These are phyloP conservation scores for Rosa hybrid DNA, from an alignment of 331 rosid genomes.

Conservation along the genomic window DNA sequence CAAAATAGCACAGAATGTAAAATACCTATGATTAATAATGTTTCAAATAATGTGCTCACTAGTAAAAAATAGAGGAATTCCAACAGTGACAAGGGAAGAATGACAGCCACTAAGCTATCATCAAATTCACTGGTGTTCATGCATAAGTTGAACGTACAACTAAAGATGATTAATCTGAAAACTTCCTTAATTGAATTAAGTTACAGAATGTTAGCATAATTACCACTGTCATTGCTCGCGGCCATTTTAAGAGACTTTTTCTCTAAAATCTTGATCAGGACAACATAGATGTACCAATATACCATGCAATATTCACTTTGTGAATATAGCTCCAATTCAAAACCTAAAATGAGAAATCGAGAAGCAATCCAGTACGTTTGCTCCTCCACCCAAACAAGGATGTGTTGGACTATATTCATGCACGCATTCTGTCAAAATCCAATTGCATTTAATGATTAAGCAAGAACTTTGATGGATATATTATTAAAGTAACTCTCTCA, in stretches of 20 bases:
- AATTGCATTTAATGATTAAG: constrained; percentile 14
- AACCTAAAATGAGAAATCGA: constrained; percentile 89
- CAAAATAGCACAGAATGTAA: background rate
- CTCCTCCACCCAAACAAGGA: constrained; percentile 91
- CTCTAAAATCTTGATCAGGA: constrained; percentile 76
- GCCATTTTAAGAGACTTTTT: constrained; percentile 66
- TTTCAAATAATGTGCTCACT: background rate
- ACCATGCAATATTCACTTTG: constrained; percentile 95
- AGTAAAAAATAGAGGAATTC: background rate
- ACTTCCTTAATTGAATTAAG: background rate
- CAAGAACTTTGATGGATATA: background rate
- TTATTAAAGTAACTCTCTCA: background rate
- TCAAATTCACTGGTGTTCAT: background rate
- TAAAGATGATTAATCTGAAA: background rate
- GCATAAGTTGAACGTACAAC: background rate
- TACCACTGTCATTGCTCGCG: constrained; percentile 57
- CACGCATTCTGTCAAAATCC: constrained; percentile 66
- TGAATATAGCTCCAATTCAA: constrained; percentile 88
- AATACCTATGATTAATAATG: no score
- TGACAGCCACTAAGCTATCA: background rate
- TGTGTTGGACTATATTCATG: constrained; percentile 75
- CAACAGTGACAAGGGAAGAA: background rate
- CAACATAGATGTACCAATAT: constrained; percentile 84
- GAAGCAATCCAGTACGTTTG: constrained; percentile 94
- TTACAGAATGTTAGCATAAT: constrained; percentile 20